Percentiles rank a stretch among this genome's conserved stretches.
Evolutionary conservation across 1,284 basidiomycete species (phyloP).

Genomic region (Sphagnurus paluster): DNA sequence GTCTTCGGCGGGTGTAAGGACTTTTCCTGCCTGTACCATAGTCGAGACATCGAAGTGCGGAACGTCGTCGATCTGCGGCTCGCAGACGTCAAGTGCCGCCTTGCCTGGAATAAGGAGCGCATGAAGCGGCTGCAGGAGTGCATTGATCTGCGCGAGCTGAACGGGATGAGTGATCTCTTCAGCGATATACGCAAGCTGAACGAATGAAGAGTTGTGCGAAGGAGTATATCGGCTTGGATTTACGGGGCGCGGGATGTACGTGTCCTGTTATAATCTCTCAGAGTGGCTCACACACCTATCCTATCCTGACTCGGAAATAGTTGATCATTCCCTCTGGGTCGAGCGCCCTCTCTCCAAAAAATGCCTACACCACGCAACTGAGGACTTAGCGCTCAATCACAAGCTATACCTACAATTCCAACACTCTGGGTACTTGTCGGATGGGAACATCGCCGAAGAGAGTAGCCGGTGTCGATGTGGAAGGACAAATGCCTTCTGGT

Average conservation of each 20-base stretch:
- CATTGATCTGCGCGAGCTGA: neutral
- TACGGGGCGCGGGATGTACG: neutral
- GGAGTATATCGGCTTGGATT: slow-evolving; percentile 8
- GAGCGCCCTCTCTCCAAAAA: slow-evolving; percentile 11
- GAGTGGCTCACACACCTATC: neutral
- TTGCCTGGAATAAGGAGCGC: slow-evolving; percentile 12
- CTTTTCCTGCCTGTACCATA: slow-evolving; percentile 19
- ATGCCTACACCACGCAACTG: slow-evolving; percentile 16
- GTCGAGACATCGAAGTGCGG: slow-evolving; percentile 10
- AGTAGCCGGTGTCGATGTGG: slow-evolving; percentile 18
- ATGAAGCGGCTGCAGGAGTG: slow-evolving; percentile 6
- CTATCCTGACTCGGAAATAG: too few relatives aligned
- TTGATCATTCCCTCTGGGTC: slow-evolving; percentile 15
- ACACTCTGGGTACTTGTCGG: slow-evolving; percentile 8
- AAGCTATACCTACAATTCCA: slow-evolving; percentile 18
- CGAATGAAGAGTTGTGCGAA: slow-evolving; percentile 9
- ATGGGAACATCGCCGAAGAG: slow-evolving; percentile 12
- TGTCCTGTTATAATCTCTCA: neutral
- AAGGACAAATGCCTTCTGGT: slow-evolving; percentile 8
- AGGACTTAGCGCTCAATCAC: slow-evolving; percentile 17
- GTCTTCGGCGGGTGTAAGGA: slow-evolving; percentile 24
- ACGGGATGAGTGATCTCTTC: slow-evolving; percentile 6
- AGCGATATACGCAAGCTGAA: slow-evolving; percentile 13
- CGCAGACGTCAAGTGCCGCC: slow-evolving; percentile 18
- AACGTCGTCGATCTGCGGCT: slow-evolving; percentile 24